phyloP scores from a whole-genome alignment of 306 rosid species.

The Luffa aegyptiaca region DNA sequence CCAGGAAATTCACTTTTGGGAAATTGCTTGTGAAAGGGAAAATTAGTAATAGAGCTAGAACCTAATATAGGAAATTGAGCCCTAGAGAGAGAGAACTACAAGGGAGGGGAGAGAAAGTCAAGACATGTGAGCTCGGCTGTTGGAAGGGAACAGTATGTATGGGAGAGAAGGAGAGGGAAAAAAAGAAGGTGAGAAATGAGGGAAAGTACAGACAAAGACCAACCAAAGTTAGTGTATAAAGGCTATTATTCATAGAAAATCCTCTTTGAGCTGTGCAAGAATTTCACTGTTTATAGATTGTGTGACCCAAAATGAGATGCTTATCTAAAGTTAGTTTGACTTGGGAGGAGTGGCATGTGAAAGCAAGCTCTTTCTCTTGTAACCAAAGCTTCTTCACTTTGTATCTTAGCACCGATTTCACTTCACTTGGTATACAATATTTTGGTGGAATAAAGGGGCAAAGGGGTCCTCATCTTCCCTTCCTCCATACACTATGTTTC shows the following conservation, averaged over 20 bases:
- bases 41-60: not conserved
- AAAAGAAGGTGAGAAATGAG: constrained; percentile 6
- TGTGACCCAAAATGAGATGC: constrained; percentile 7
- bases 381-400: constrained; percentile 8
- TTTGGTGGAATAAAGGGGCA: constrained; percentile 1
- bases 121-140: not conserved
- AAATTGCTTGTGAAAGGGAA: not conserved
- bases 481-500: constrained; percentile 1
- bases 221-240: constrained; percentile 4
- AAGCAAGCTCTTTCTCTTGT: not conserved
- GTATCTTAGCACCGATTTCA: constrained; percentile 2
- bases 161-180: not conserved
- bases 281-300: not conserved
- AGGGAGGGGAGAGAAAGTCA: not conserved
- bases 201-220: constrained; percentile 11
- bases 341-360: not conserved
- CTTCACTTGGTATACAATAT: not conserved
- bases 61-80: not conserved
- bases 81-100: not conserved
- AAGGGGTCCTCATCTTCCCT: constrained; percentile 12
- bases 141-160: not conserved
- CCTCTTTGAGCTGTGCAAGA: not conserved
- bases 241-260: constrained; percentile 7
- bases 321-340: constrained; percentile 8
- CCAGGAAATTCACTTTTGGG: not conserved